Base-by-base conservation (phyloP, 352 stramenopile genomes). In the Pythium aristosporum region DNA sequence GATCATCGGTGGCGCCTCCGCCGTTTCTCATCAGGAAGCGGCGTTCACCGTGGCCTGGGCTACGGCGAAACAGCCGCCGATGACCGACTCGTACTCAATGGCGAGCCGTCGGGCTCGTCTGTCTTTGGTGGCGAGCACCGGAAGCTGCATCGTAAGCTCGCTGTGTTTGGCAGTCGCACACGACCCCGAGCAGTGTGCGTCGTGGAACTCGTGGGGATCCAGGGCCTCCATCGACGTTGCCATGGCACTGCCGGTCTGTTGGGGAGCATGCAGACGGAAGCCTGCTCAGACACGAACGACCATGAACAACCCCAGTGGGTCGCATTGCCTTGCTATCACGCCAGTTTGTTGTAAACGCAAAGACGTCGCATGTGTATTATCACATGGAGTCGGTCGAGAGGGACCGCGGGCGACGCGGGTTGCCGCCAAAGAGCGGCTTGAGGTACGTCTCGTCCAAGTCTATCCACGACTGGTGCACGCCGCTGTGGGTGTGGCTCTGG, bases 371-470 rank as follows among this genome's bases (percentile, higher is more conserved):
- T 23, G 44, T 28, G 10, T 21, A 30, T 4, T 50, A 30, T 53
- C 49, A 61, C 18, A 61, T 36, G 5, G 63, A 70, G 41, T 50
- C 37, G 9, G 46, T 67, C 43, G 57, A 71, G 32, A 59, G 16
- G 0, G 64, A 47, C 2, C 47, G 63, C 25, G 20, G 15, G 10
- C n/a, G 34, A 10, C 66, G 66, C 21, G 66, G 66, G 13, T 65
- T 68, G 30, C 66, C 66, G 20, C 66, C 66, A 52, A 72, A 72
- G 11, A 72, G 21, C 23, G 66, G 66, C 60, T 72, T 72, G 55
- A 72, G 57, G 44, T 72, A 72, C 47, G 42, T 65, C 49, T 72
- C 66, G 46, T 72, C 66, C 34, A 72, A 49, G 15, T 41, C 59
- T 20, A 68, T 57, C 66, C 66, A 72, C 34, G 60, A 60, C 34